Conservation (phyloP, 2,329 filamentous ascomycete species). For the Camillea tinctor region DNA sequence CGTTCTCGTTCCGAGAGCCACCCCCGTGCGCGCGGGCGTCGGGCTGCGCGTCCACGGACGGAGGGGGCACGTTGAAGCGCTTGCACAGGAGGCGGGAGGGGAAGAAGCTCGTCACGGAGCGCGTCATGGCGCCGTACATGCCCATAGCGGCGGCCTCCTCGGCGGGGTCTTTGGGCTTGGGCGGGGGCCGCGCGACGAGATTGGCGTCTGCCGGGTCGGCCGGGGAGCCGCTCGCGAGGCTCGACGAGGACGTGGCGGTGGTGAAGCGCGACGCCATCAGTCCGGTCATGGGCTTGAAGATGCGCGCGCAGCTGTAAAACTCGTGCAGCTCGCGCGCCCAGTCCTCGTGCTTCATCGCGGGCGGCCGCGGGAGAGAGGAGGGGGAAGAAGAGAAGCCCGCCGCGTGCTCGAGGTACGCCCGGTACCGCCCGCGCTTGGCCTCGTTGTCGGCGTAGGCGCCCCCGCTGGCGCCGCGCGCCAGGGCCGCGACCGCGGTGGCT, state of each 20-base stretch:
- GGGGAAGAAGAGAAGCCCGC: constrained; percentile 58
- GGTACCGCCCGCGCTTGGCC: constrained; percentile 76
- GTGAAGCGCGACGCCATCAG: constrained; percentile 95
- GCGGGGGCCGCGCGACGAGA: constrained; percentile 44
- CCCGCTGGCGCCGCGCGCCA: constrained; percentile 63
- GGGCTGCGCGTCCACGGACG: constrained; percentile 65
- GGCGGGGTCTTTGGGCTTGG: constrained; percentile 70
- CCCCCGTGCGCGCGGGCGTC: constrained; percentile 36
- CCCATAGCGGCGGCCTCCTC: constrained; percentile 84
- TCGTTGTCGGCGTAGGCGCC: constrained; percentile 77
- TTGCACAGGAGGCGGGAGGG: constrained; percentile 89
- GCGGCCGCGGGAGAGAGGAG: constrained; percentile 31
- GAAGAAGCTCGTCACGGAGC: constrained; percentile 68
- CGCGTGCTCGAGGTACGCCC: constrained; percentile 74
- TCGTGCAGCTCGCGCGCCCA: constrained; percentile 78
- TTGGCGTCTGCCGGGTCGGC: constrained; percentile 5
- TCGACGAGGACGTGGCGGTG: constrained; percentile 45
- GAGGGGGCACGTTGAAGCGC: constrained; percentile 80
- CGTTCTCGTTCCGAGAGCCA: constrained; percentile 10
- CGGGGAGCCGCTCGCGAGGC: constrained; percentile 30
- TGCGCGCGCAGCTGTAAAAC: constrained; percentile 62
- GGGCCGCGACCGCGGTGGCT: constrained; percentile 65
- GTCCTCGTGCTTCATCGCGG: constrained; percentile 59
- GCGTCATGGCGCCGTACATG: constrained; percentile 90
- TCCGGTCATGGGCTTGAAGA: constrained; percentile 90